Conservation (phyloP, 1,139 yeast genomes). For the Candida buenavistaensis region DNA sequence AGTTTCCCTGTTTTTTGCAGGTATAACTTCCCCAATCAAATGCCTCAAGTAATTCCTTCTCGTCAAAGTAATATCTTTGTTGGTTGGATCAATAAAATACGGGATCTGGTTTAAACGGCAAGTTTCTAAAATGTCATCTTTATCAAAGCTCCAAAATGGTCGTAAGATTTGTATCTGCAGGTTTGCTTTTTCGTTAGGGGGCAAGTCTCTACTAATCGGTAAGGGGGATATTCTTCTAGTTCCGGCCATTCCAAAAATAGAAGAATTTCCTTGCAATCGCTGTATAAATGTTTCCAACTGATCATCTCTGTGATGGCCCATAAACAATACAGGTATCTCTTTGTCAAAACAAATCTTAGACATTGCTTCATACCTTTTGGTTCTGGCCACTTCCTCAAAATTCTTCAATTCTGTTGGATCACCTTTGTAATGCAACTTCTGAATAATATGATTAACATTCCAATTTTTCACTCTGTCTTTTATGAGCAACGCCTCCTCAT, state of each 20-base stretch:
- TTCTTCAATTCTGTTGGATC: constrained; percentile 25
- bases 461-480: constrained; percentile 32
- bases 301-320: constrained; percentile 74
- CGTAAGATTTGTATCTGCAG: constrained; percentile 34
- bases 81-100: constrained; percentile 76
- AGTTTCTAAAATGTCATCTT: constrained; percentile 45
- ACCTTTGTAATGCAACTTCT: constrained; percentile 33
- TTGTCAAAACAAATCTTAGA: constrained; percentile 30
- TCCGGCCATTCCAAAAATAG: constrained; percentile 59
- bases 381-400: constrained; percentile 61
- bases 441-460: constrained; percentile 42
- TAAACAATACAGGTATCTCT: constrained; percentile 35
- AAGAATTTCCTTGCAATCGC: constrained; percentile 54
- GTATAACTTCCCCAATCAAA: constrained; percentile 29
- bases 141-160: constrained; percentile 53
- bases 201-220: constrained; percentile 27
- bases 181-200: constrained; percentile 8
- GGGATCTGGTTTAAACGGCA: constrained; percentile 39
- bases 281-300: constrained; percentile 69
- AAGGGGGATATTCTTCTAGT: constrained; percentile 25
- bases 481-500: constrained; percentile 47
- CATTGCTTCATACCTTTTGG: constrained; percentile 49
- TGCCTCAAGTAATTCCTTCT: constrained; percentile 51
- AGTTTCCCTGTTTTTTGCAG: constrained; percentile 13
- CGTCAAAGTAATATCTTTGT: constrained; percentile 54